Base-by-base conservation (phyloP, 228 moss, liverwort and hornwort species). In the Sphagnum magellanicum region DNA sequence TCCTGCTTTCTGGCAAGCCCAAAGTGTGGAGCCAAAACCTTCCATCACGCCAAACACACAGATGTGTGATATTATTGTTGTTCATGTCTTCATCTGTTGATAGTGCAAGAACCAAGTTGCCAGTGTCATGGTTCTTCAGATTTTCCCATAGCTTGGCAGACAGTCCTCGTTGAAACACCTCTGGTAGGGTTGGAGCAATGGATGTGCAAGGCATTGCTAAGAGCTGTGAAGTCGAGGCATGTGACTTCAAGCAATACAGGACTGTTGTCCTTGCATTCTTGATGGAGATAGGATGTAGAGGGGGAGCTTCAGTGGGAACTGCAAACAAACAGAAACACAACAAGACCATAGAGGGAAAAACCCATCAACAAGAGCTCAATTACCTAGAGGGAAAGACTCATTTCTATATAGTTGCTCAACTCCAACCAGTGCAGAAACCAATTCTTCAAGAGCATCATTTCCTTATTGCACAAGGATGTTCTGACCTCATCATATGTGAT, bases 161-260 rank as follows among this genome's bases (percentile, higher is more conserved):
- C 67, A 81, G 60, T 68, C 79, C 83, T 66, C 87, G 79, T 71
- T 79, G 75, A 63, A 89, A 87, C 52, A 74, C 64, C 74, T 92
- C 89, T 64, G 82, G 88, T 65, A 91, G 79, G 8, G 79, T 86
- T 48, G 80, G 82, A 52, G 74, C 72, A 58, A 87, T 63, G 61
- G 89, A 83, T 61, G 81, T 57, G 77, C 83, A 87, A 55, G 87
- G 86, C 68, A 91, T 68, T 52, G 81, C 80, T 78, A 91, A 79
- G 48, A 85, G 84, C 67, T 87, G 81, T 16, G 75, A 60, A 32
- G 75, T 76, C 46, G 87, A 68, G 63, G 81, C 48, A 74, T 74
- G 71, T 53, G 78, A 71, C 73, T 84, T 75, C 51, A 74, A 69
- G 57, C 63, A 80, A 17, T 67, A 70, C 14, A 84, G 66, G 10